Evolutionary conservation across 495 filamentous ascomycete species (phyloP).

Genomic region (Bombardia bombarda): DNA sequence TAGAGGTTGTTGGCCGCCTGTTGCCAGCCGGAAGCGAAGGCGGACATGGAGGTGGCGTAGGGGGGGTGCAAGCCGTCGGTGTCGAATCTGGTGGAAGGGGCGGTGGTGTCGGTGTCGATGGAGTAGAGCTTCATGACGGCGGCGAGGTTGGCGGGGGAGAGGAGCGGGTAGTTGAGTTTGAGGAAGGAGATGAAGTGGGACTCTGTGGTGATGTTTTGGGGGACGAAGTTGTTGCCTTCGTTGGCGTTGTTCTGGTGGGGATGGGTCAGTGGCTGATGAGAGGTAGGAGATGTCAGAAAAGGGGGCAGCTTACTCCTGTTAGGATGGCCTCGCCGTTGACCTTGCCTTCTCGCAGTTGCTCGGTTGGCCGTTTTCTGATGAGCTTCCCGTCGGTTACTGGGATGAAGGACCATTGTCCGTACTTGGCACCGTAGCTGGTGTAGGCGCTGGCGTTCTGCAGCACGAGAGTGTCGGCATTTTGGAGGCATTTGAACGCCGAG

Average conservation of each 20-base stretch:
- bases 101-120: constrained; percentile 18
- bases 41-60: constrained; percentile 8
- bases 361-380: constrained; percentile 43
- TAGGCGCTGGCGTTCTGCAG: constrained; percentile 50
- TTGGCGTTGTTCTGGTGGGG: constrained; percentile 12
- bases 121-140: constrained; percentile 38
- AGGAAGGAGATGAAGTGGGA: constrained; percentile 38
- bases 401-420: constrained; percentile 48
- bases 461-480: constrained; percentile 32
- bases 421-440: constrained; percentile 36
- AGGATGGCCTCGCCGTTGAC: constrained; percentile 26
- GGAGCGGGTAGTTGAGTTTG: constrained; percentile 37
- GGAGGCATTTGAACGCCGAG: constrained; percentile 23
- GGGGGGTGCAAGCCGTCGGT: constrained; percentile 17
- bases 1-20: constrained; percentile 44
- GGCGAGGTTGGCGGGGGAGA: constrained; percentile 38
- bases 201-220: constrained; percentile 42
- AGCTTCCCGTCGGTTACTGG: constrained; percentile 57
- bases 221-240: constrained; percentile 36
- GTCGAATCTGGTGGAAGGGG: constrained; percentile 11
- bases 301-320: constrained; percentile 2
- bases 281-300: background rate
- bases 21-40: constrained; percentile 19
- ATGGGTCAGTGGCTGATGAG: background rate
- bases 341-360: constrained; percentile 42